Base-by-base conservation (phyloP, 2,329 filamentous ascomycete genomes). In the Exophiala oligosperma region DNA sequence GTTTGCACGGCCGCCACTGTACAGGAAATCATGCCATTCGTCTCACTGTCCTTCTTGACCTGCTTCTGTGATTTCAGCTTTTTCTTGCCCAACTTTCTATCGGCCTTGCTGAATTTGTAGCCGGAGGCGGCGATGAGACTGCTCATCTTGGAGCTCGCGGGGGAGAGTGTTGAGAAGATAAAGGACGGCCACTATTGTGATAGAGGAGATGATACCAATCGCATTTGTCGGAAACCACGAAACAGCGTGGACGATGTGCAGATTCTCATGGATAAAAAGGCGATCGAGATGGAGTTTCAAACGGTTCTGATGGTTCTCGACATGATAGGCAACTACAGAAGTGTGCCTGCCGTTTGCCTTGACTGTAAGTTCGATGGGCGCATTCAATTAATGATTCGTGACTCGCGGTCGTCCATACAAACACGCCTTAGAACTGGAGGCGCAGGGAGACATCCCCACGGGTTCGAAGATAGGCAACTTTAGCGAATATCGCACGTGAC, bases 71-170 rank as follows among this genome's bases (percentile, higher is more conserved):
- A 35, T 67, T 75, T 77, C 56, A 79, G 62, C 66, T 76, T 76
- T 61, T 77, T 72, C 67, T 77, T 78, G 44, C 71, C 72, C 14
- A 70, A 71, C 60, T 77, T 78, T 43, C 70, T 71, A 65, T 77
- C 74, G 58, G 74, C 75, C 60, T 77, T 74, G 4, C 72, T 73
- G 56, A 75, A 77, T 62, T 76, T 76, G 66, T 74, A 78, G 52
- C 76, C 76, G 5, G 76, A 76, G 11, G 76, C 75, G 69, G 75
- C 72, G 46, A 78, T 72, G 51, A 78, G 68, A 59, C 71, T 76
- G 17, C 21, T 23, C 40, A 43, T 43, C n/a, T 17, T 43, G 40
- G 3, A 43, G n/a, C 2, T 43, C 3, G 21, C 40, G 17, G 40
- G 9, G 12, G 8, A n/a, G 40, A 1, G 6, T 21, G 40, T 17